Conservation (phyloP, 139 green algal genomes). For the Chlorella sp. region DNA sequence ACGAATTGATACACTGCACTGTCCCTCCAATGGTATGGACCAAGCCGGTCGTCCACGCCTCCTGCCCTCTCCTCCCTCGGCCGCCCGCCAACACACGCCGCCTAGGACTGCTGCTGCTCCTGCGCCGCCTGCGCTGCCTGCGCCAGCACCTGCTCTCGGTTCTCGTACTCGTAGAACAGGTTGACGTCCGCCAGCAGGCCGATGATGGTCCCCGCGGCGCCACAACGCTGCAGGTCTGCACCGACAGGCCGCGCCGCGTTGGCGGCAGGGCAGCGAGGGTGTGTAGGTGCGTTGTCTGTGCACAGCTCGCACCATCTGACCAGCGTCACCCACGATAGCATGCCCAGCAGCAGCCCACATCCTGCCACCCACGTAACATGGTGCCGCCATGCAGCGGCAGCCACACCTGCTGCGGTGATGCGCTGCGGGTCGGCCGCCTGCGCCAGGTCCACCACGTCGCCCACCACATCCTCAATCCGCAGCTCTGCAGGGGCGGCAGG, state of each 20-base stretch:
- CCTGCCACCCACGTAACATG: too few species aligned
- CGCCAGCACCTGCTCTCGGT: conserved; percentile 66
- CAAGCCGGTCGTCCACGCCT: too few species aligned
- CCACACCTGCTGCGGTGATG: conserved; percentile 50
- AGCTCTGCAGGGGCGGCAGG: conserved; percentile 20
- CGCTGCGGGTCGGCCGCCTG: conserved; percentile 37
- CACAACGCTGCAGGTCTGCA: conserved; percentile 52
- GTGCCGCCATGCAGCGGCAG: too few species aligned
- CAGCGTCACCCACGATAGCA: too few species aligned
- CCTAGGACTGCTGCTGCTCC: not conserved
- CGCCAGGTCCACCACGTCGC: conserved; percentile 68
- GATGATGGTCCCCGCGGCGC: conserved; percentile 53
- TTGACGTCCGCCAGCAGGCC: conserved; percentile 66
- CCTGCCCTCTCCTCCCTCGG: not conserved
- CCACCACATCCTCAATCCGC: conserved; percentile 61
- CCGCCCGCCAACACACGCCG: not conserved
- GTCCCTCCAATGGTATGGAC: too few species aligned
- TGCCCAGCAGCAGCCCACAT: too few species aligned
- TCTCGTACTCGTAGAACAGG: conserved; percentile 74
- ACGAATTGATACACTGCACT: too few species aligned
- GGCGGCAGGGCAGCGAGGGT: not conserved
- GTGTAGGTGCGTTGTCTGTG: too few species aligned
- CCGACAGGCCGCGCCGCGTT: not conserved
- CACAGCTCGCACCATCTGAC: too few species aligned
- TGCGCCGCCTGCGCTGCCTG: not conserved